These are phyloP conservation scores for Magnaporthales sp. DNA, from an alignment of 2,329 filamentous ascomycete species.

Conservation along the genomic window DNA sequence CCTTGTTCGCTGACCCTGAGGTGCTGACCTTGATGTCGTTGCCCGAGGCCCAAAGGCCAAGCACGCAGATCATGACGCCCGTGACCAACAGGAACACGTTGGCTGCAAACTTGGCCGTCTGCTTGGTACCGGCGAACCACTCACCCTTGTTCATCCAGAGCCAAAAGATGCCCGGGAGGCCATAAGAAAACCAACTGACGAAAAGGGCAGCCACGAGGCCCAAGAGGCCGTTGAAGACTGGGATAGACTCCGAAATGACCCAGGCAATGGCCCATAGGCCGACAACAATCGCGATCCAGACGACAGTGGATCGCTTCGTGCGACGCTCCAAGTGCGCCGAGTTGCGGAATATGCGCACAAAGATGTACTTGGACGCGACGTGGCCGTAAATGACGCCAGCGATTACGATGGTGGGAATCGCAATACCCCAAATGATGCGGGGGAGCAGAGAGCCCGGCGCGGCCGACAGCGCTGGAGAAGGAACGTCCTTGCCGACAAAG, in stretches of 20 bases:
- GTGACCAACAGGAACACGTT: constrained; percentile 23
- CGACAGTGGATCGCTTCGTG: constrained; percentile 38
- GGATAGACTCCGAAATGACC: constrained; percentile 61
- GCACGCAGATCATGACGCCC: constrained; percentile 25
- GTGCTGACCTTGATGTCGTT: constrained; percentile 20
- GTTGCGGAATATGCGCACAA: constrained; percentile 52
- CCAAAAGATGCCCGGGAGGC: constrained; percentile 38
- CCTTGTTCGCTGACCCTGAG: background rate
- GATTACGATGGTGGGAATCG: constrained; percentile 61
- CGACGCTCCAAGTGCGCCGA: constrained; percentile 45
- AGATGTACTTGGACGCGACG: constrained; percentile 58
- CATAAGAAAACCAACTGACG: constrained; percentile 57
- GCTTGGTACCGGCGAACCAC: constrained; percentile 25
- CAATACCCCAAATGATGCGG: constrained; percentile 60
- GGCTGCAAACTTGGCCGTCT: constrained; percentile 20
- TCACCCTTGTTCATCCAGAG: constrained; percentile 35
- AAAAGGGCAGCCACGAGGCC: constrained; percentile 55
- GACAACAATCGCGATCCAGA: constrained; percentile 50
- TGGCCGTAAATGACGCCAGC: constrained; percentile 64
- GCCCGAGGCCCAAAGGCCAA: constrained; percentile 30
- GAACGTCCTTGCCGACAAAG: constrained; percentile 52
- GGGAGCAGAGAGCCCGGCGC: constrained; percentile 41
- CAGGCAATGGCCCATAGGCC: constrained; percentile 52
- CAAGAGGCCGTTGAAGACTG: constrained; percentile 58
- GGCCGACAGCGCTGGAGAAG: constrained; percentile 58